Conservation (phyloP, 768 basidiomycete species). For the Lentinula sp. region DNA sequence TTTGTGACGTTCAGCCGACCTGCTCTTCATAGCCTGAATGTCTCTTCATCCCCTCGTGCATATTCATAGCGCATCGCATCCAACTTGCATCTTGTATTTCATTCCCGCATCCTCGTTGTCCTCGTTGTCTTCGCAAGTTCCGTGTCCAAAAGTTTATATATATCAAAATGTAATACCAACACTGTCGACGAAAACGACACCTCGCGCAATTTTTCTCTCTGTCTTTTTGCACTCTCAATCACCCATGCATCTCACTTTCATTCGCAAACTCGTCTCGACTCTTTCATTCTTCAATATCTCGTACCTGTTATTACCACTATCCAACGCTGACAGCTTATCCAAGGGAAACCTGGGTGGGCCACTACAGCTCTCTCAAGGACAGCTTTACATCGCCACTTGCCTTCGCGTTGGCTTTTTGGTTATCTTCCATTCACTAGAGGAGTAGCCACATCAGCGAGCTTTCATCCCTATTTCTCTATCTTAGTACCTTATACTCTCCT, state of each 20-base stretch:
- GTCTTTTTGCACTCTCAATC: slow-evolving; percentile 51
- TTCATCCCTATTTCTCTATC: not conserved
- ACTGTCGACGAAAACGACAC: slow-evolving; percentile 50
- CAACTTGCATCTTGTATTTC: slow-evolving; percentile 28
- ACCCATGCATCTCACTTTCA: slow-evolving; percentile 62
- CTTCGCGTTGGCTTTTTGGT: not conserved
- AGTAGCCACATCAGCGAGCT: not conserved
- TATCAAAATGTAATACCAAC: slow-evolving; percentile 77
- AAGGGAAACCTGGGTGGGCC: not conserved
- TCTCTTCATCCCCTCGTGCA: slow-evolving; percentile 51
- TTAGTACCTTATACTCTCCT: not conserved
- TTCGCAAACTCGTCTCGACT: slow-evolving; percentile 41
- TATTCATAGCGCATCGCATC: slow-evolving; percentile 44
- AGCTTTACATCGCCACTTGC: slow-evolving; percentile 4
- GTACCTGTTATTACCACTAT: slow-evolving; percentile 30
- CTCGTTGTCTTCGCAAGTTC: slow-evolving; percentile 18
- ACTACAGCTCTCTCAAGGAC: slow-evolving; percentile 6
- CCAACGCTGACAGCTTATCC: slow-evolving; percentile 41
- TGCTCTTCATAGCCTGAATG: slow-evolving; percentile 73
- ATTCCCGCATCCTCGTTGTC: slow-evolving; percentile 22
- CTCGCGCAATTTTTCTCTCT: slow-evolving; percentile 46
- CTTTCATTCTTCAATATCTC: not conserved
- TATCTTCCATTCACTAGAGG: not conserved
- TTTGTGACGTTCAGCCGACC: slow-evolving; percentile 75
- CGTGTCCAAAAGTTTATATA: slow-evolving; percentile 47